Percentiles rank a stretch among this genome's conserved stretches.
Conservation (phyloP, 192 early-diverging fungal species). For the Paraglomus occultum region DNA sequence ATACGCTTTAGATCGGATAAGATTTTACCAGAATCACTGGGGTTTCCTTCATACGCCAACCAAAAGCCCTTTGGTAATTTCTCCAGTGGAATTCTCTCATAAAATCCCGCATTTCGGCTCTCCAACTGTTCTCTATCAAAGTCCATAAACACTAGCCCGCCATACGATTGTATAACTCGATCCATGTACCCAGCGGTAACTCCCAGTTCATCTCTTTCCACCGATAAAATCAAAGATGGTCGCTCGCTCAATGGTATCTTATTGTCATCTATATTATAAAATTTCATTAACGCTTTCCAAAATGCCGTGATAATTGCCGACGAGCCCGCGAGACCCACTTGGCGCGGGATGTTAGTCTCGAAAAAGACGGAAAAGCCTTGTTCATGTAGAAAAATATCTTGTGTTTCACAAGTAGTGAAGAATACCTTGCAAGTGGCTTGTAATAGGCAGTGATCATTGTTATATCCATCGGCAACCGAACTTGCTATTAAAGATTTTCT, state of each 20-base stretch:
- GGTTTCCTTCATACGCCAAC: slow-evolving; percentile 53
- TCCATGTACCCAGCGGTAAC: slow-evolving; percentile 64
- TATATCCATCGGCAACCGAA: slow-evolving; percentile 51
- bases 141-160: slow-evolving; percentile 64
- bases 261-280: slow-evolving; percentile 35
- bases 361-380: slow-evolving; percentile 52
- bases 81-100: slow-evolving; percentile 37
- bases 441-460: slow-evolving; percentile 49
- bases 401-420: slow-evolving; percentile 36
- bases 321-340: slow-evolving; percentile 48
- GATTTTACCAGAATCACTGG: slow-evolving; percentile 51
- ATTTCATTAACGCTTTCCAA: slow-evolving; percentile 45
- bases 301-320: slow-evolving; percentile 60
- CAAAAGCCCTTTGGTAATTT: slow-evolving; percentile 42
- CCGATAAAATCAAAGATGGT: slow-evolving; percentile 53
- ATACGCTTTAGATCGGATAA: slow-evolving; percentile 6
- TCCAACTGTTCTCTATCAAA: slow-evolving; percentile 52
- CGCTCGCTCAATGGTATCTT: slow-evolving; percentile 48
- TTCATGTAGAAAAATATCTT: slow-evolving; percentile 35
- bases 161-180: slow-evolving; percentile 61
- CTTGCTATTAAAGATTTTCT: slow-evolving; percentile 32
- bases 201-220: slow-evolving; percentile 54
- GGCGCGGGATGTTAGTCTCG: slow-evolving; percentile 64
- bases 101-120: slow-evolving; percentile 44
- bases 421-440: slow-evolving; percentile 57